Evolutionary conservation across 768 basidiomycete genomes (phyloP), one percentile per base, ranked within the genome.

Genomic region (Cubamyces sp.): DNA sequence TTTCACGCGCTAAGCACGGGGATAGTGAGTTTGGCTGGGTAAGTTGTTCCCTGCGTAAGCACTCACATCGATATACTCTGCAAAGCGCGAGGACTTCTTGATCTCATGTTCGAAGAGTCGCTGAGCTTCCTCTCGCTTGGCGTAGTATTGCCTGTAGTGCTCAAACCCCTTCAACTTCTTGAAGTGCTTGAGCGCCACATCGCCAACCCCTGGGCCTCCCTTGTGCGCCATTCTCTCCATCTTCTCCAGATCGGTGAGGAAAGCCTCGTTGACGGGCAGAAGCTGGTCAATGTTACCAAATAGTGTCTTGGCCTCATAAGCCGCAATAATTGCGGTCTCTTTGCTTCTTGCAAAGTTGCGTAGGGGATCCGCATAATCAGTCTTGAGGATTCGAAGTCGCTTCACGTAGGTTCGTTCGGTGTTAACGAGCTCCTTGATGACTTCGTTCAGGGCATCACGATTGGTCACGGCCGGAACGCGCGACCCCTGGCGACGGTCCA

Each of bases 201-300:
- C 94, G 11, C 94, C 96, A 7, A 97, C 80, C 9, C 87, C 85
- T 25, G 77, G 70, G 51, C 86, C 87, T 66, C 83, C 83, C n/a
- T 84, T 84, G 5, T 78, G 78, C 39, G 86, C 64, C 57, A 37
- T 59, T 41, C 40, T 16, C 41, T 64, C 63, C 87, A 94, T 90
- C 74, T 82, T 85, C 73, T 96, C 93, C 37, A 99, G 77, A 70
- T 96, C 92, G 1, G 76, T 73, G 40, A 98, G 77, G 72, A 98
- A 96, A 0, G 87, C 86, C 69, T 93, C 90, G 69, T 98, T 94
- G n/a, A 93, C 91, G 1, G 88, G 88, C 3, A 98, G 74, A 21
- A 99, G 82, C 54, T 85, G 87, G 74, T 98, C 96, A 53, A 98
- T 83, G 75, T 99, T 98, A 57, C 92, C 93, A 68, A 99, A 98